These are phyloP conservation scores for Tritrichomonas foetus DNA, from an alignment of 208 protist genomes.

Conservation along the genomic window DNA sequence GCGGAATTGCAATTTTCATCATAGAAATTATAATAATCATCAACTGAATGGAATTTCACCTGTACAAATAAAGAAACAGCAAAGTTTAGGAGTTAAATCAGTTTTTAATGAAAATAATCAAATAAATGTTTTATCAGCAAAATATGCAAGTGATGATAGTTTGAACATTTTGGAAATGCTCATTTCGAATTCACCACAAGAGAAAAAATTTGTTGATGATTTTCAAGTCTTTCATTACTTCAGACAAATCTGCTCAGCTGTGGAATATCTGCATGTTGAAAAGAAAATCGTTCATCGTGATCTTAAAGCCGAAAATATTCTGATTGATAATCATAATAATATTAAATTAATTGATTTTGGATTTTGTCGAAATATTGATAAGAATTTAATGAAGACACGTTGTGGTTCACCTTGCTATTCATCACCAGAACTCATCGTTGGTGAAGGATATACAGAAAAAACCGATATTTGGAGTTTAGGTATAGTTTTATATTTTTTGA, in stretches of 20 bases:
- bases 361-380: neutral
- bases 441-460: neutral
- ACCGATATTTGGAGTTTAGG: constrained; percentile 24
- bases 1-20: too few species aligned
- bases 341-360: constrained; percentile 19
- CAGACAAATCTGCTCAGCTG: neutral
- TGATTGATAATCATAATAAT: neutral
- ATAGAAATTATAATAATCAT: too few species aligned
- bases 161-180: too few species aligned
- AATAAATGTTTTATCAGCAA: too few species aligned
- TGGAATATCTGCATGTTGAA: constrained; percentile 21
- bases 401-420: neutral
- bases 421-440: neutral
- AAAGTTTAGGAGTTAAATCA: too few species aligned
- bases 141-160: too few species aligned
- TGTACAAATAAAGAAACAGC: too few species aligned
- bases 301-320: neutral
- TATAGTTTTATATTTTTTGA: neutral
- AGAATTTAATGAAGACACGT: neutral
- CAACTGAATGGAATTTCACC: too few species aligned
- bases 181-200: too few species aligned
- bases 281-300: neutral
- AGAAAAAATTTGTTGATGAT: too few species aligned
- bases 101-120: too few species aligned
- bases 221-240: too few species aligned